A percentile compares a stretch with the other conserved stretches of the same genome.
These are phyloP conservation scores for Colletotrichum graminicola DNA, from an alignment of 2,329 filamentous ascomycete species.

Conservation along the genomic window DNA sequence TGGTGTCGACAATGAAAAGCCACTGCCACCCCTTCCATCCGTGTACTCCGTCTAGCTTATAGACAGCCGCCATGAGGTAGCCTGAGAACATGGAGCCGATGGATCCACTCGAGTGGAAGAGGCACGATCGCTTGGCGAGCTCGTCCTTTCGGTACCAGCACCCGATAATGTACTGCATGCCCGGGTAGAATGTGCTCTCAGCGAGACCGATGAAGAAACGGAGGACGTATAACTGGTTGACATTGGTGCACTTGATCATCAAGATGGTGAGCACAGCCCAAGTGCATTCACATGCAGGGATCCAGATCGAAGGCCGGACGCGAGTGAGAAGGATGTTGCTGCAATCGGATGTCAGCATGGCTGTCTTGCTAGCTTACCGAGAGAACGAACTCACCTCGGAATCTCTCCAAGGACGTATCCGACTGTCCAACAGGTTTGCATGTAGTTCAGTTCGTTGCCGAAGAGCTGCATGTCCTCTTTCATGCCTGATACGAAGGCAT, in stretches of 20 bases:
- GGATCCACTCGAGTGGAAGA: conserved; percentile 46
- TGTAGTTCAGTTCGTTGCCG: conserved; percentile 48
- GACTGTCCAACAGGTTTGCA: conserved; percentile 47
- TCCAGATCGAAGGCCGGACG: conserved; percentile 48
- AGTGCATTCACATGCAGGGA: conserved; percentile 48
- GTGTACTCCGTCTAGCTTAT: conserved; percentile 50
- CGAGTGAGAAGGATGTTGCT: conserved; percentile 52
- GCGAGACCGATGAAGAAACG: conserved; percentile 50
- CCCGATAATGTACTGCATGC: conserved; percentile 46
- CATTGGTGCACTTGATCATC: conserved; percentile 53
- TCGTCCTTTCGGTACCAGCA: conserved; percentile 50
- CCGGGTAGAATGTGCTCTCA: conserved; percentile 46
- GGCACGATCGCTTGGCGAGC: conserved; percentile 48
- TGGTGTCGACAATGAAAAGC: conserved; percentile 56
- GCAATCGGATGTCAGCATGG: conserved; percentile 30
- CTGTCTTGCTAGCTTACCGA: accelerated
- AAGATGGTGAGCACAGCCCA: conserved; percentile 52
- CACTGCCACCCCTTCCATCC: conserved; percentile 54
- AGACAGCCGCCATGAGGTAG: conserved; percentile 54
- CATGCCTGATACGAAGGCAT: conserved; percentile 51
- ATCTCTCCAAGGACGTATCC: conserved; percentile 47
- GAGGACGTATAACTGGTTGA: conserved; percentile 46
- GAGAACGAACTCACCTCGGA: conserved; percentile 39
- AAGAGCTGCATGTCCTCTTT: conserved; percentile 46
- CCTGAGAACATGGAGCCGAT: conserved; percentile 49